Evolutionary conservation across 805 yeast species (phyloP).

Genomic region (Trichomonascus vanleenenianus): DNA sequence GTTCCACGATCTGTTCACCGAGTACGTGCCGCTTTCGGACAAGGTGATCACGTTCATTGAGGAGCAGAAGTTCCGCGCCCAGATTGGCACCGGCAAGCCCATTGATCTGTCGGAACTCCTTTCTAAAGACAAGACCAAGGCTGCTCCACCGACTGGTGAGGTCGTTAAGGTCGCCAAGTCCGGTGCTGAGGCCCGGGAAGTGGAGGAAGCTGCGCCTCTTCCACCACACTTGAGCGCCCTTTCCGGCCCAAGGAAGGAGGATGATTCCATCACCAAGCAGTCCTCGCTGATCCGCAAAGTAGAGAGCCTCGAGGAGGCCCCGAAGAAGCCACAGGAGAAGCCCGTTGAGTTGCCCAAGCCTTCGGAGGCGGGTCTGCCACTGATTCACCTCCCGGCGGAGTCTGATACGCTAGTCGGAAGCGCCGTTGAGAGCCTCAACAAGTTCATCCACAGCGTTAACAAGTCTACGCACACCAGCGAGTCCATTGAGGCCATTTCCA

Average conservation of each 20-base stretch:
- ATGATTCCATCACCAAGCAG: too few species aligned
- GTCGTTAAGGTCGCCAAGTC: conserved; percentile 16
- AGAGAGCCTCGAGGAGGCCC: too few species aligned
- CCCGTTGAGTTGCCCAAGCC: too few species aligned
- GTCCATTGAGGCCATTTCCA: conserved; percentile 19
- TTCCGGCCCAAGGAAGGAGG: too few species aligned
- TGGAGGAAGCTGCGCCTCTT: not conserved
- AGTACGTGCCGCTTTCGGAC: conserved; percentile 60
- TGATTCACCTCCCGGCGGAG: conserved; percentile 15
- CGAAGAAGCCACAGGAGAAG: not conserved
- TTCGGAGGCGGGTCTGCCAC: conserved; percentile 9
- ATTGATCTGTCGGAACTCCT: not conserved
- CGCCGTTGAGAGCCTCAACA: conserved; percentile 28
- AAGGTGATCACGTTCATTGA: conserved; percentile 44
- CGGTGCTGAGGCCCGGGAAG: conserved; percentile 12
- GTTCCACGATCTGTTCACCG: conserved; percentile 54
- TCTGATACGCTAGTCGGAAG: conserved; percentile 15
- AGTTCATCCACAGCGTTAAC: conserved; percentile 31
- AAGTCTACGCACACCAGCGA: conserved; percentile 25
- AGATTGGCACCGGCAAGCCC: conserved; percentile 16
- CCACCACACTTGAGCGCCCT: not conserved
- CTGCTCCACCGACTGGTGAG: conserved; percentile 6
- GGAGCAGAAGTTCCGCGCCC: conserved; percentile 27
- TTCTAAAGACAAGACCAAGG: conserved; percentile 1
- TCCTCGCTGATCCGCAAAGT: too few species aligned